Evolutionary conservation across 1,284 basidiomycete species (phyloP).

Genomic region (Spongiforma sp.): DNA sequence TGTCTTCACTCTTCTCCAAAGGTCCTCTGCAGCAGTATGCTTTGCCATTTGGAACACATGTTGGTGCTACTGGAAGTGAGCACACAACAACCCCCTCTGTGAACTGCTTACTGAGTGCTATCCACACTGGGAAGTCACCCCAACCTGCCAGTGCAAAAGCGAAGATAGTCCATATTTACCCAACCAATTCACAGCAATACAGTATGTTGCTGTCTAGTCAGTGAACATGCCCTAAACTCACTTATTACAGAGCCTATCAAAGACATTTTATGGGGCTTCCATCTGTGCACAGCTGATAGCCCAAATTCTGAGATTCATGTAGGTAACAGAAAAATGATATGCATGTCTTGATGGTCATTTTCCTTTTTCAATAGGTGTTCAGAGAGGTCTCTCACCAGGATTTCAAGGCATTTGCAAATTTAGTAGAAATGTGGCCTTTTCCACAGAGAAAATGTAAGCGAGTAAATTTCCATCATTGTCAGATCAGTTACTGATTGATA

Average conservation of each 20-base stretch:
- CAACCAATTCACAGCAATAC: not conserved
- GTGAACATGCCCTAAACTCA: not conserved
- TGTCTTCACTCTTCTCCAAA: not conserved
- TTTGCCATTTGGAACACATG: not conserved
- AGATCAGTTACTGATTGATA: not conserved
- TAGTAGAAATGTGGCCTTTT: not conserved
- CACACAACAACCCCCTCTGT: not conserved
- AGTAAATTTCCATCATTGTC: not conserved
- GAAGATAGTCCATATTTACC: not conserved
- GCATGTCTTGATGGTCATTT: not conserved
- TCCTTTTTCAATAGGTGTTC: not conserved
- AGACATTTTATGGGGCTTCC: not conserved
- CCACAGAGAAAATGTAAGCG: not conserved
- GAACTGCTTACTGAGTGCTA: not conserved
- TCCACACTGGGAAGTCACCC: not conserved
- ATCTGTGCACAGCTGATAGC: too few relatives aligned
- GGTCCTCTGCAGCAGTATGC: not conserved
- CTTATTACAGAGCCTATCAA: not conserved
- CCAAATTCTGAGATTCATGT: not conserved
- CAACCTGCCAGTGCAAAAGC: not conserved
- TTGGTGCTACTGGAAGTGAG: not conserved
- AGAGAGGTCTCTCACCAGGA: not conserved
- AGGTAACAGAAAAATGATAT: not conserved
- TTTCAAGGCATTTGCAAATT: not conserved
- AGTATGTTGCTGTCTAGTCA: not conserved